Evolutionary conservation across 371 early-diverging fungal genomes (phyloP), one percentile per base, ranked within the genome.

Genomic region (Mucor saturninus): DNA sequence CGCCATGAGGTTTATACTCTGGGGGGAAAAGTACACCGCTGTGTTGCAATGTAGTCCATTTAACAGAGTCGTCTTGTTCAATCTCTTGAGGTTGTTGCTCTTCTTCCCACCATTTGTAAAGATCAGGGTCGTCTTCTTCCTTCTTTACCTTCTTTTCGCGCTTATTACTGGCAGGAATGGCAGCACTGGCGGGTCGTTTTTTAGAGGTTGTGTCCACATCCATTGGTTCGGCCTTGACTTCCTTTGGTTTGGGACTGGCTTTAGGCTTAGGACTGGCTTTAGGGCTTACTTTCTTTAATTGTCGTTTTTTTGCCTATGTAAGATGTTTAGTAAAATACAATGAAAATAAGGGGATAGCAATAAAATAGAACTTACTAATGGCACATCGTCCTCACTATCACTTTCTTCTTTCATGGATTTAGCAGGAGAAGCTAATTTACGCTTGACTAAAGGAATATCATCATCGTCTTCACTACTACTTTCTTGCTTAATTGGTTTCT

Each of bases 21-120:
- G 98, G 98, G 43, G 99, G 95, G 59, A 98, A 98, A 14, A 87
- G 64, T 0, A 94, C 94, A 28, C 98, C 99, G 52, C 84, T 86
- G 74, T 98, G 99, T 62, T 87, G 81, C 46, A 98, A 79, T 2
- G 93, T 89, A 10, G 72, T 87, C 99, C 99, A 98, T 74, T 92
- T 93, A 43, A 86, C 79, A 5, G 79, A 65, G 9, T 51, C 69
- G 38, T 73, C 79, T 2, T 46, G 54, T 31, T 88, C 86, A 81
- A 81, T 80, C 10, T 83, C 81, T n/a, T 74, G 71, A 21, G 71
- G 76, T 30, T 28, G 28, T 14, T 64, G 61, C 31, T 76, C 62
- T 46, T 73, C 79, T 65, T 77, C 77, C 76, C 83, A 77, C 74
- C 79, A 75, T 37, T 78, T 75, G 57, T 78, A 77, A 40, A 75